Evolutionary conservation across 2,329 filamentous ascomycete genomes (phyloP), one percentile per base, ranked within the genome.

Genomic region (Madurella fahalii): DNA sequence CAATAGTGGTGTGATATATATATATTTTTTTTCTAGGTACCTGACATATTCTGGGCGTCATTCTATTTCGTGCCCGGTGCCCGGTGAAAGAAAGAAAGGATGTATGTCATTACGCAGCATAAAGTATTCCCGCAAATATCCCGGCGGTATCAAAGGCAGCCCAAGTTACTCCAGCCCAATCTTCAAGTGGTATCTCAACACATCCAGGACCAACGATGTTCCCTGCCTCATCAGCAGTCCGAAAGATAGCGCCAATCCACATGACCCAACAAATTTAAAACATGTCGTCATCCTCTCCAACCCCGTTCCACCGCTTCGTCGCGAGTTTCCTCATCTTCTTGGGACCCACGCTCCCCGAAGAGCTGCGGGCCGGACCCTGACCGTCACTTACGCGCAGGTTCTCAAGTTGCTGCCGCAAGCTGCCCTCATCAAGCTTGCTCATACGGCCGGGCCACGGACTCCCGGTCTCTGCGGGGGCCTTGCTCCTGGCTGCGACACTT

Each of bases 301-400:
- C 52, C 1, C 63, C 59, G 31, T 79, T 76, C 79, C 79, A 83
- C 56, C 73, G 73, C 64, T 74, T 76, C 4, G 70, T 63, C 2
- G 68, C 72, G 53, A 82, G 59, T 63, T 74, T 78, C n/a, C 78
- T 72, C 59, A 79, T 65, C 68, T 81, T 82, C 67, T 80, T 81
- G 13, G 78, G 78, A 54, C 77, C 81, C 0, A 72, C 74, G 8
- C 58, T 68, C 41, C 65, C 40, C 59, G 63, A 50, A 53, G 60
- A 57, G 31, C 49, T 47, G 15, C 55, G 55, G 8, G 31, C 52
- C 4, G 54, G 47, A 20, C 54, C 53, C 34, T 65, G 67, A 15
- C 72, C 71, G 41, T 68, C 70, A 50, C 72, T 75, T 34, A 83
- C 70, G 4, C 75, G 73, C 64, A 83, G 70, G 56, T 71, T 69